Conservation (phyloP, 768 basidiomycete species). For the Tulasnella sp. region DNA sequence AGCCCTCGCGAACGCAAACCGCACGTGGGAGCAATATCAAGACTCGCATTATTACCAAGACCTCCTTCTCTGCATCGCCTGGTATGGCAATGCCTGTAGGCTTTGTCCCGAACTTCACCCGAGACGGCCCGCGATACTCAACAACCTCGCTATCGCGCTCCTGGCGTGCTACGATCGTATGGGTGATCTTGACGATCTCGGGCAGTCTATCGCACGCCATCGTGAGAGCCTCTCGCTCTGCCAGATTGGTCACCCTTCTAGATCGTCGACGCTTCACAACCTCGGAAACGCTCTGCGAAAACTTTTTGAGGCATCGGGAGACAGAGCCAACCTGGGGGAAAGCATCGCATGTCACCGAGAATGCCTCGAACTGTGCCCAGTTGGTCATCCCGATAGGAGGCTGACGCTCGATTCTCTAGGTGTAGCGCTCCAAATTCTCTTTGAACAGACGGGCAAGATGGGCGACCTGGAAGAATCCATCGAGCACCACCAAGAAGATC, state of each 20-base stretch:
- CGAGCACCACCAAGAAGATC: not conserved
- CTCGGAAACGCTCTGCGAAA: not conserved
- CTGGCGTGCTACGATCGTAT: not conserved
- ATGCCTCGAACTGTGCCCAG: not conserved
- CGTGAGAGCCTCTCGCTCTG: not conserved
- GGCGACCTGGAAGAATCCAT: not conserved
- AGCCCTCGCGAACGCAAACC: too few species aligned
- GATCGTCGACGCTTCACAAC: not conserved
- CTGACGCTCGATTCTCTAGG: not conserved
- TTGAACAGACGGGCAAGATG: not conserved
- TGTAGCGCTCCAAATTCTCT: not conserved
- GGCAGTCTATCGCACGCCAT: not conserved
- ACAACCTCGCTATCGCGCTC: not conserved
- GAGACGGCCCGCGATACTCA: not conserved
- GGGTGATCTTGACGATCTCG: not conserved
- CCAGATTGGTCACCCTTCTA: not conserved
- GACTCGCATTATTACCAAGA: too few species aligned
- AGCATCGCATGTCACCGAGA: not conserved
- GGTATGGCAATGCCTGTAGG: too few species aligned
- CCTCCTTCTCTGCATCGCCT: too few species aligned
- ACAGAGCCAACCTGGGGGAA: not conserved
- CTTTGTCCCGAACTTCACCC: too few species aligned
- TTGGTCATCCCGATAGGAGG: not conserved
- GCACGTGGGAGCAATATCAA: too few species aligned
- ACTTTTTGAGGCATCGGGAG: not conserved